A percentile compares a stretch with the other conserved stretches of the same genome.
phyloP scores from a whole-genome alignment of 306 rosid species.

The Dalbergia cultrata region DNA sequence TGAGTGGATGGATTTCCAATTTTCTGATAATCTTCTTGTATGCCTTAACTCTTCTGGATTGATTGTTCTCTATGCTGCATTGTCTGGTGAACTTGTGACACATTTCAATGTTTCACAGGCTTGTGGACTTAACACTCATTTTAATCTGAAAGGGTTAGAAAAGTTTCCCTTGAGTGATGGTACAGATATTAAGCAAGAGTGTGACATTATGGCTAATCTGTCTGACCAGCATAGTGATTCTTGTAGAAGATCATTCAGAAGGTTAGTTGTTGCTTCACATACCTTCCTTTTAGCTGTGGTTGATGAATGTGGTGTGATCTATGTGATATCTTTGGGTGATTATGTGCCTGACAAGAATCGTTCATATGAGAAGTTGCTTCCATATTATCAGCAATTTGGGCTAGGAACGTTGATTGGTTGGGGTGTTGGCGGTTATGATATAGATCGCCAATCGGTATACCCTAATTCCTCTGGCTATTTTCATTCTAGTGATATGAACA shows the following conservation, averaged over 20 bases:
- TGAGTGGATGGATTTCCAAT: conserved; percentile 82
- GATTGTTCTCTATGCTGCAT: conserved; percentile 69
- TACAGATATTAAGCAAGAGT: conserved; percentile 47
- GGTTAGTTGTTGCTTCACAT: conserved; percentile 80
- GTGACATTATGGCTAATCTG: conserved; percentile 49
- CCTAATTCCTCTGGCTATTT: conserved; percentile 48
- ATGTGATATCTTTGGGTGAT: conserved; percentile 61
- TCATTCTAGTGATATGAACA: conserved; percentile 44
- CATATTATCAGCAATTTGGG: conserved; percentile 62
- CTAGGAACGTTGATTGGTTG: conserved; percentile 77
- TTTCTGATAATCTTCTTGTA: conserved; percentile 80
- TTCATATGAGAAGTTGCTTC: conserved; percentile 66
- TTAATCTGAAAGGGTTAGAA: conserved; percentile 50
- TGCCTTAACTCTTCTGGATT: conserved; percentile 82
- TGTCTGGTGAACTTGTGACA: conserved; percentile 78
- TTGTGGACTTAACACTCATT: conserved; percentile 58
- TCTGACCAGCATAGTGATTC: conserved; percentile 49
- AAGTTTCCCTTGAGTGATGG: conserved; percentile 40
- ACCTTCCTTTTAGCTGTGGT: conserved; percentile 78
- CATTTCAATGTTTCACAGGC: conserved; percentile 67
- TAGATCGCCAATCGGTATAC: conserved; percentile 65
- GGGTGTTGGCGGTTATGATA: conserved; percentile 84
- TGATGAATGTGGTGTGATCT: conserved; percentile 84
- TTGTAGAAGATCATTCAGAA: conserved; percentile 64
- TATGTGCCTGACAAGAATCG: conserved; percentile 52